Evolutionary conservation across 108 stramenopile genomes (phyloP), one percentile per base, ranked within the genome.

Genomic region (Bacterosira constricta): DNA sequence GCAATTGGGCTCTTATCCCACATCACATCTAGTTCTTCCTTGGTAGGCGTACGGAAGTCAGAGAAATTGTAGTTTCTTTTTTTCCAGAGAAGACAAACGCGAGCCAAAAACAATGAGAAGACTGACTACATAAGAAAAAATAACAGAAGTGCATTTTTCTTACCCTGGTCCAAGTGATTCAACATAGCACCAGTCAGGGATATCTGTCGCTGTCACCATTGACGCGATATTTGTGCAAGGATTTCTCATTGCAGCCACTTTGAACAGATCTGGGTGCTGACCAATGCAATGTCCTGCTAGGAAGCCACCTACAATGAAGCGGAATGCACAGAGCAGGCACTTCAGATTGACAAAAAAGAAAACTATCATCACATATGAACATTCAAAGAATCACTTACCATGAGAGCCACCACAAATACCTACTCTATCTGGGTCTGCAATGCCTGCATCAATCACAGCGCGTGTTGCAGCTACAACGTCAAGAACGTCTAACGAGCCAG

Each of bases 161-260:
- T 26, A 73, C 73, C 73, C 73, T 29, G 35, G 32, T 4, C 93
- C 93, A 31, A 93, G 44, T 13, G 80, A 71, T 73, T 98, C 96
- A 17, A 87, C 83, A 51, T 81, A 85, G 57, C 90, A 94, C 96
- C 96, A 97, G 63, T 97, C 97, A 27, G 96, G 94, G 77, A 98
- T 98, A 70, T 98, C 97, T 15, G 94, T 94, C 7, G 81, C 63
- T 23, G 90, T 91, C 8, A 84, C 78, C 96, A 97, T 97, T 31
- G 82, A 58, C 7, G 96, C 89, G 37, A 98, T 86, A 67, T 98
- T 95, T 23, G 90, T 95, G 13, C 95, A 96, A 17, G 97, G 97
- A 71, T 98, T 98, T 39, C 97, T 69, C 87, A 94, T 84, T 6
- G 82, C 93, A 25, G 93, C 90, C 8, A 83, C 92, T 72, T 92